These are phyloP conservation scores for Vanrija humicola DNA, from an alignment of 1,284 basidiomycete genomes.

Conservation along the genomic window DNA sequence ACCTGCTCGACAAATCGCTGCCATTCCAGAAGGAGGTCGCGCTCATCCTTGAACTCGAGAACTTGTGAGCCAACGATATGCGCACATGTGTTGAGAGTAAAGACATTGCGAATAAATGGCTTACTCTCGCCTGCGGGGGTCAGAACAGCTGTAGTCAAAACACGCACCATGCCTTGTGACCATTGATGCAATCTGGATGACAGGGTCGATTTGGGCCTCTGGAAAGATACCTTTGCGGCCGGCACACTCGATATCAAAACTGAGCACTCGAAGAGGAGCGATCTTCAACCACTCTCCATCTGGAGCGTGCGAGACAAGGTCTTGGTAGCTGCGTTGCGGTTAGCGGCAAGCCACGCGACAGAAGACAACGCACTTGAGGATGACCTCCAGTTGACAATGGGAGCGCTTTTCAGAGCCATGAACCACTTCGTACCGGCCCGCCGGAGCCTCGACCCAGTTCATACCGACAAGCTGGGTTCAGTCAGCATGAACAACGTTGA, in stretches of 20 bases:
- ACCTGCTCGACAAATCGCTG: conserved; percentile 77
- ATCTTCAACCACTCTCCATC: conserved; percentile 86
- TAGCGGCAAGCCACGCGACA: neutral
- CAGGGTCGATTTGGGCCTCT: conserved; percentile 78
- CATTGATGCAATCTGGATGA: conserved; percentile 97
- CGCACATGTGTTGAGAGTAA: conserved; percentile 86
- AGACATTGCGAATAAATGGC: conserved; percentile 93
- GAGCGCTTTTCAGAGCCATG: conserved; percentile 62
- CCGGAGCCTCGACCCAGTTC: conserved; percentile 92
- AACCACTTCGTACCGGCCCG: conserved; percentile 68
- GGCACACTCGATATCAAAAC: conserved; percentile 96
- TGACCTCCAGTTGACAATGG: conserved; percentile 80
- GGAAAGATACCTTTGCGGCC: conserved; percentile 94
- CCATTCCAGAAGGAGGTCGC: conserved; percentile 70
- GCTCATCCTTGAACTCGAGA: conserved; percentile 73
- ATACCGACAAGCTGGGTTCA: conserved; percentile 75
- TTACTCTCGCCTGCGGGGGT: conserved; percentile 67
- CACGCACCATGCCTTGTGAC: conserved; percentile 81
- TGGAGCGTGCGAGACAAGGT: conserved; percentile 78
- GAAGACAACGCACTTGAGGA: conserved; percentile 57
- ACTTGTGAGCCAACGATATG: conserved; percentile 94
- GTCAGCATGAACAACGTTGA: neutral
- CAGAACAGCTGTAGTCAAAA: conserved; percentile 7
- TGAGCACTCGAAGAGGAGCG: conserved; percentile 84
- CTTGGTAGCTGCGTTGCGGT: conserved; percentile 60